Evolutionary conservation across 768 basidiomycete species (phyloP).

Genomic region (Omphalotus guepiniiformis): DNA sequence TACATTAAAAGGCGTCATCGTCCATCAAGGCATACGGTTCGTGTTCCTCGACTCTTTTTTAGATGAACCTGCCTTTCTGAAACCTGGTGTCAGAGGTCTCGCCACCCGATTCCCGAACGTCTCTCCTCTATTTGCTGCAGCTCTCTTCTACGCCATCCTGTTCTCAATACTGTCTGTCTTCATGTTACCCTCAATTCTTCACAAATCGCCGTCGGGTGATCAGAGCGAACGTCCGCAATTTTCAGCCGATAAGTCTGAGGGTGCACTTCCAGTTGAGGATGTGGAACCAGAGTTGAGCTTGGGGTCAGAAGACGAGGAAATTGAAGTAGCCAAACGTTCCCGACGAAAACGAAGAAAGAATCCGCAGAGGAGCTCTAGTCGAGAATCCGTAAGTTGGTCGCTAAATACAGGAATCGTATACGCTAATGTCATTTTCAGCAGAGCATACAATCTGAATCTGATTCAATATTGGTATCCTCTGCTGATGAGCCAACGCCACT

Average conservation of each 20-base stretch:
- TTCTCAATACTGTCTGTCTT: constrained; percentile 44
- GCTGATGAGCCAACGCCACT: constrained; percentile 28
- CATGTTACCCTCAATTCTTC: constrained; percentile 43
- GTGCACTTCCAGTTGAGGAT: constrained; percentile 3
- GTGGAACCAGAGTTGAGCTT: neutral
- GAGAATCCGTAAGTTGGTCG: too few species aligned
- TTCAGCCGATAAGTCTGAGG: neutral
- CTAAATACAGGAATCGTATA: too few species aligned
- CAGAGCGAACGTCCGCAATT: neutral
- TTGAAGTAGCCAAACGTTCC: constrained; percentile 9
- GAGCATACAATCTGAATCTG: constrained; percentile 6
- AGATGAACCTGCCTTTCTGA: constrained; percentile 2
- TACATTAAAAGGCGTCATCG: constrained; percentile 54
- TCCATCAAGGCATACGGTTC: constrained; percentile 69
- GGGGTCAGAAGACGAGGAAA: constrained; percentile 14
- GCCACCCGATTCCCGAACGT: constrained; percentile 65
- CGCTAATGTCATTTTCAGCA: neutral
- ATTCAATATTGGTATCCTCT: constrained; percentile 20
- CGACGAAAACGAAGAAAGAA: constrained; percentile 7
- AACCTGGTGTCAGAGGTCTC: constrained; percentile 46
- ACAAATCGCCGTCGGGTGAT: constrained; percentile 9
- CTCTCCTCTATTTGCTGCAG: constrained; percentile 43
- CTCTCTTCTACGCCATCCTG: constrained; percentile 44
- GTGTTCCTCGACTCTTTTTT: constrained; percentile 14
- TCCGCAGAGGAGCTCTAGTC: constrained; percentile 1